phyloP scores from a whole-genome alignment of 331 rosid genomes.

The Quercus phellos region DNA sequence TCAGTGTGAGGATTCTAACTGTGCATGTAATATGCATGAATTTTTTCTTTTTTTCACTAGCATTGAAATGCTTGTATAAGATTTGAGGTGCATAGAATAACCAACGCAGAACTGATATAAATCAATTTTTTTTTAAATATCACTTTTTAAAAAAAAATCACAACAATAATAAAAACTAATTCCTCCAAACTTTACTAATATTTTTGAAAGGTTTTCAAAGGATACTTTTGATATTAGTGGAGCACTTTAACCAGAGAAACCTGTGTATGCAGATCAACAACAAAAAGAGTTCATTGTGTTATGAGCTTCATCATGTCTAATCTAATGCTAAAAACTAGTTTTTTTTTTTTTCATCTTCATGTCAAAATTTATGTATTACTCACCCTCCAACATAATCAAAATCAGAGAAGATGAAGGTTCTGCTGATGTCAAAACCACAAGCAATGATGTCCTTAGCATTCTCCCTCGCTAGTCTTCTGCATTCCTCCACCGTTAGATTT shows the following conservation, averaged over 20 bases:
- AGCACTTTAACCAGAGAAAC: neutral
- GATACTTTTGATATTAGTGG: neutral
- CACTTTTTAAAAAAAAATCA: neutral
- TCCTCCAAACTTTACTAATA: neutral
- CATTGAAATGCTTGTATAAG: neutral
- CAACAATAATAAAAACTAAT: neutral
- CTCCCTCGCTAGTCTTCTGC: conserved; percentile 82
- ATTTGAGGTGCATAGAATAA: neutral
- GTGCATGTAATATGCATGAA: neutral
- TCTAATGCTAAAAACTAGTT: neutral
- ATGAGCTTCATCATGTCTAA: neutral
- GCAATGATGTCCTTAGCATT: conserved; percentile 95
- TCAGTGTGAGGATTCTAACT: neutral
- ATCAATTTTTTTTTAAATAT: neutral
- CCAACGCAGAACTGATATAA: neutral
- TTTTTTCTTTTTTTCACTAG: neutral
- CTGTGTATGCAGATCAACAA: neutral
- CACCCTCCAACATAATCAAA: conserved; percentile 84
- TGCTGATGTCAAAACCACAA: conserved; percentile 83
- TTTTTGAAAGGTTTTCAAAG: neutral
- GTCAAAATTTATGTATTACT: conserved; percentile 29
- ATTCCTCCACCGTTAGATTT: conserved; percentile 68
- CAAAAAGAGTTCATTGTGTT: neutral
- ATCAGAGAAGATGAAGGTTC: conserved; percentile 83
- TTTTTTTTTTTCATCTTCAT: neutral